Conservation (phyloP, 257 asterid species). For the Solanum corneliomulleri region DNA sequence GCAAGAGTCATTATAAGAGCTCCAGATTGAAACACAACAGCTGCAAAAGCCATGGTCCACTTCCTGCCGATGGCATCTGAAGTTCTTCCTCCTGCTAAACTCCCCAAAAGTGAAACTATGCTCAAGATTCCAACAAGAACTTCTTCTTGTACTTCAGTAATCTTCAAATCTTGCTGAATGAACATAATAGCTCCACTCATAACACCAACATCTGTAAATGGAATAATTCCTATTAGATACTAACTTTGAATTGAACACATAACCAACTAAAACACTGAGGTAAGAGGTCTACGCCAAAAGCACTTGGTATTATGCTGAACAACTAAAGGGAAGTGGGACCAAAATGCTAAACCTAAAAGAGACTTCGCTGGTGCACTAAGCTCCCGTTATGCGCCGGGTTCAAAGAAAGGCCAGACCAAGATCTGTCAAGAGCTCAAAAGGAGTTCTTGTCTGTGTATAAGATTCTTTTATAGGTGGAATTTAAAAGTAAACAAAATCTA, state of each 20-base stretch:
- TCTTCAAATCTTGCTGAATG: constrained; percentile 44
- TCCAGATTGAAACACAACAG: constrained; percentile 44
- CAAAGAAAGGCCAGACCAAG: background rate
- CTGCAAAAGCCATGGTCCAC: constrained; percentile 62
- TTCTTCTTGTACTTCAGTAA: constrained; percentile 49
- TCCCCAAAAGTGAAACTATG: constrained; percentile 48
- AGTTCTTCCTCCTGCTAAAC: constrained; percentile 49
- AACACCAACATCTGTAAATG: constrained; percentile 53
- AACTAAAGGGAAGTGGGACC: background rate
- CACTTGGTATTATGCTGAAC: background rate
- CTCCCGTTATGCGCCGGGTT: background rate
- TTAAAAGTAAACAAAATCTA: background rate
- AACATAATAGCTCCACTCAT: constrained; percentile 73
- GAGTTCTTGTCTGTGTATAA: background rate
- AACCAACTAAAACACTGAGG: background rate
- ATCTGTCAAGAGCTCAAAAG: background rate
- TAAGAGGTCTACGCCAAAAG: background rate
- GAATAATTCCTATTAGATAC: background rate
- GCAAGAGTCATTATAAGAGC: constrained; percentile 54
- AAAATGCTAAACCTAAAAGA: background rate
- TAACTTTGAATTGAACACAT: background rate
- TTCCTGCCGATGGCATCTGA: constrained; percentile 61
- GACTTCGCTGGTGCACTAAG: background rate
- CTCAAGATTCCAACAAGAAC: constrained; percentile 49
- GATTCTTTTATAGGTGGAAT: background rate